These are phyloP conservation scores for Schizochytrium sp. DNA, from an alignment of 108 stramenopile genomes.

Conservation along the genomic window DNA sequence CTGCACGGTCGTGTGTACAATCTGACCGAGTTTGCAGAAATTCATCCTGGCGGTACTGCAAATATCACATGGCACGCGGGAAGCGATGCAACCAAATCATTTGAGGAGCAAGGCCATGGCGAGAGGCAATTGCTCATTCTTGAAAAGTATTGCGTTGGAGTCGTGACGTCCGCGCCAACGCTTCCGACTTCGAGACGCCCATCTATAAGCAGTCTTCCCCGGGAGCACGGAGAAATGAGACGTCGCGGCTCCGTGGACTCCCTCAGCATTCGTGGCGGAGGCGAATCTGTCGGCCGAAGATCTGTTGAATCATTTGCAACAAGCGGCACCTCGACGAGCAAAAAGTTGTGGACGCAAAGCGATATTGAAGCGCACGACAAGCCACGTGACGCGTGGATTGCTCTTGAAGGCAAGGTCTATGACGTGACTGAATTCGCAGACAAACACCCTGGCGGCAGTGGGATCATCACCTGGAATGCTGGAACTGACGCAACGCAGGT, in stretches of 20 bases:
- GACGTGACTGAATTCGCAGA: conserved; percentile 50
- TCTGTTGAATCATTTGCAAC: neutral
- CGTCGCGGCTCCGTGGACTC: neutral
- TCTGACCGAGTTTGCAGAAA: conserved; percentile 83
- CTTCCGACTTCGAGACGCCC: neutral
- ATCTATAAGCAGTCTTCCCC: neutral
- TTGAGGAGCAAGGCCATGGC: neutral
- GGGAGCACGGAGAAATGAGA: neutral
- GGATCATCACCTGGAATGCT: conserved; percentile 28
- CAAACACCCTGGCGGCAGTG: conserved; percentile 51
- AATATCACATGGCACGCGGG: conserved; percentile 82
- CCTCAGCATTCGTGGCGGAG: too few species aligned
- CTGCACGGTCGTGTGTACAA: conserved; percentile 97
- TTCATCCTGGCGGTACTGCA: conserved; percentile 92
- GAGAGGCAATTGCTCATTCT: neutral
- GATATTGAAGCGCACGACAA: neutral
- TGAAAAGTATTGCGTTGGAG: neutral
- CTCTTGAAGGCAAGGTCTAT: conserved; percentile 39
- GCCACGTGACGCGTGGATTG: neutral
- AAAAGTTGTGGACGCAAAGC: neutral
- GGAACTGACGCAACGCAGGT: conserved; percentile 31
- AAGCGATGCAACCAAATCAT: conserved; percentile 52
- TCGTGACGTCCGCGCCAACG: neutral
- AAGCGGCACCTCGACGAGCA: neutral
- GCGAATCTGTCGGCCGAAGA: neutral